phyloP scores from a whole-genome alignment of 148 eudicot species.

The Rhododendron vialii region DNA sequence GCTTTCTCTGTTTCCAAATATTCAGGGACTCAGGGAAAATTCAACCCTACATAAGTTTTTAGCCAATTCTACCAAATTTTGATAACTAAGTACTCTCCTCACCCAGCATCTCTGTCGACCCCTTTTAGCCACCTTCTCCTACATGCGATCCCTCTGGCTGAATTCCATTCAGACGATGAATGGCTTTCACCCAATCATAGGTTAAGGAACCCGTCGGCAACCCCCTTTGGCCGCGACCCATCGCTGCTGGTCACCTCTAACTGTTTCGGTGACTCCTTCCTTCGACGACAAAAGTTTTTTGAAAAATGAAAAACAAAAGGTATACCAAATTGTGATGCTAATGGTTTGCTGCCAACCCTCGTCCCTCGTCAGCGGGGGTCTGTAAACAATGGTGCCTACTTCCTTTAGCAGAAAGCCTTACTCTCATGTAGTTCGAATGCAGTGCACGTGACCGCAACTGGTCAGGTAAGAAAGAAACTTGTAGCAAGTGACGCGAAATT shows the following conservation, averaged over 20 bases:
- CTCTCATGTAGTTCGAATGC: not conserved
- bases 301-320: not conserved
- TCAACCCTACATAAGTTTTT: not conserved
- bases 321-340: not conserved
- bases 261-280: not conserved
- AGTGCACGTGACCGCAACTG: not conserved
- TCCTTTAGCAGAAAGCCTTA: not conserved
- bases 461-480: not conserved
- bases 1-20: not conserved
- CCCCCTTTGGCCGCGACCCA: not conserved
- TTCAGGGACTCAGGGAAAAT: not conserved
- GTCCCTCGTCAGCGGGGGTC: not conserved
- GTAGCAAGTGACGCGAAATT: not conserved
- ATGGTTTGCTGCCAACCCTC: not conserved
- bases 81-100: not conserved
- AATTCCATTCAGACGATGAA: not conserved
- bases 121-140: not conserved
- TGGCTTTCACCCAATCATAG: not conserved
- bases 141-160: not conserved
- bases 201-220: not conserved
- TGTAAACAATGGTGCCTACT: not conserved
- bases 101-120: not conserved
- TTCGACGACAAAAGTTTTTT: not conserved
- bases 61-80: not conserved
- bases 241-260: not conserved